Conservation (phyloP, 176 grass and related monocot species). For the Zizania latifolia region DNA sequence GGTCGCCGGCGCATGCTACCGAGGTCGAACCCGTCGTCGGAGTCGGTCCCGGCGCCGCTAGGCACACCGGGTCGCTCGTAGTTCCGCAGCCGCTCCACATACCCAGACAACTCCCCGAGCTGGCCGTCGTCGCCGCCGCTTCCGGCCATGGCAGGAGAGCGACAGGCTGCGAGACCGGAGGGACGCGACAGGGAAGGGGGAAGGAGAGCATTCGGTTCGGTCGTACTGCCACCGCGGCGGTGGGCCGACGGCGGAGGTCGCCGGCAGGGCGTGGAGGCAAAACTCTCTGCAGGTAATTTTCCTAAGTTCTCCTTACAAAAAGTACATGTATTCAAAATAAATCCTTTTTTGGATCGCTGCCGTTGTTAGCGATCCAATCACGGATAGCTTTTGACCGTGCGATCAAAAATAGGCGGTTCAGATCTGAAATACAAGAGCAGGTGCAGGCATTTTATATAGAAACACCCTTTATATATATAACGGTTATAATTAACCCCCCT, state of each 20-base stretch:
- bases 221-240: neutral
- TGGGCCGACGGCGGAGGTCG: neutral
- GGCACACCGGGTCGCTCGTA: constrained; percentile 81
- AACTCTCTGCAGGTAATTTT: no score
- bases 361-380: no score
- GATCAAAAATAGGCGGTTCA: no score
- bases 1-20: constrained; percentile 75
- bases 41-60: constrained; percentile 66
- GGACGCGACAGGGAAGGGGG: neutral
- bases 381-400: no score
- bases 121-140: neutral
- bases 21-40: constrained; percentile 83
- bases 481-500: no score
- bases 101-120: constrained; percentile 61
- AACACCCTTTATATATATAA: no score
- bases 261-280: neutral
- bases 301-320: no score
- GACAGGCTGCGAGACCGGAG: neutral
- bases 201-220: neutral
- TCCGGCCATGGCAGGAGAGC: constrained; percentile 26
- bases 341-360: no score
- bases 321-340: no score
- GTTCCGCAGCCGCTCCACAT: constrained; percentile 77
- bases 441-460: no score
- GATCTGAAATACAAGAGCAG: no score